Conservation (phyloP, 2,329 filamentous ascomycete genomes). For the Penicillium sp. region DNA sequence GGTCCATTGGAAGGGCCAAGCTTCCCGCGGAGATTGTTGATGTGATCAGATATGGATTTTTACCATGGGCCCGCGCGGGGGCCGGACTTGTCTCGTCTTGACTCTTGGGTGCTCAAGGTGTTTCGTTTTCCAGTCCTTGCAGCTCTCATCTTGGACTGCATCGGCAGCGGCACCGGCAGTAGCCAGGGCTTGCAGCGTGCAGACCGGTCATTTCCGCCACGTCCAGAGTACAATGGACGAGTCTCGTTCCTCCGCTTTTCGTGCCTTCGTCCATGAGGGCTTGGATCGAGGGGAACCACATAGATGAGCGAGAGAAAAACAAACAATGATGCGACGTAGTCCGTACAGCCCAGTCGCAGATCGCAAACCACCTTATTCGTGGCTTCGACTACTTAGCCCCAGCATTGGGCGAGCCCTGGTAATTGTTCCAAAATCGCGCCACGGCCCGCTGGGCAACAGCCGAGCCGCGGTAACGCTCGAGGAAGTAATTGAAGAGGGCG, state of each 20-base stretch:
- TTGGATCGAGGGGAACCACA: not conserved
- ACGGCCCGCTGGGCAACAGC: conserved; percentile 54
- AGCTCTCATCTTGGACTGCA: not conserved
- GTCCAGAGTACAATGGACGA: not conserved
- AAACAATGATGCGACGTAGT: not conserved
- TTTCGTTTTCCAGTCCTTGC: not conserved
- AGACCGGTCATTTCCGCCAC: not conserved
- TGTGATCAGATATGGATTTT: conserved; percentile 8
- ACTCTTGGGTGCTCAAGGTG: too few species aligned
- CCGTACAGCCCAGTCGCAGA: not conserved
- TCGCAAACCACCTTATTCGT: conserved; percentile 1
- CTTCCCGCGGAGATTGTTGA: conserved; percentile 1
- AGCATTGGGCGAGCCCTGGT: conserved; percentile 28
- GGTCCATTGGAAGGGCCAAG: not conserved
- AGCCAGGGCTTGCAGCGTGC: conserved; percentile 1
- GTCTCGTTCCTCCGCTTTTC: not conserved
- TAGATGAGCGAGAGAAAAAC: not conserved
- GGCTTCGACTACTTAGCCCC: conserved; percentile 22
- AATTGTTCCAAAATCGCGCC: conserved; percentile 58
- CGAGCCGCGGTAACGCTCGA: conserved; percentile 62
- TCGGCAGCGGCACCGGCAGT: not conserved
- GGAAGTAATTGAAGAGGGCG: conserved; percentile 83
- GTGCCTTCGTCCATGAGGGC: not conserved
- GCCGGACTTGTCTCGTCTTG: not conserved
- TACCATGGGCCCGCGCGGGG: not conserved